phyloP scores from a whole-genome alignment of 371 early-diverging fungal genomes.

The Mortierella sp. region DNA sequence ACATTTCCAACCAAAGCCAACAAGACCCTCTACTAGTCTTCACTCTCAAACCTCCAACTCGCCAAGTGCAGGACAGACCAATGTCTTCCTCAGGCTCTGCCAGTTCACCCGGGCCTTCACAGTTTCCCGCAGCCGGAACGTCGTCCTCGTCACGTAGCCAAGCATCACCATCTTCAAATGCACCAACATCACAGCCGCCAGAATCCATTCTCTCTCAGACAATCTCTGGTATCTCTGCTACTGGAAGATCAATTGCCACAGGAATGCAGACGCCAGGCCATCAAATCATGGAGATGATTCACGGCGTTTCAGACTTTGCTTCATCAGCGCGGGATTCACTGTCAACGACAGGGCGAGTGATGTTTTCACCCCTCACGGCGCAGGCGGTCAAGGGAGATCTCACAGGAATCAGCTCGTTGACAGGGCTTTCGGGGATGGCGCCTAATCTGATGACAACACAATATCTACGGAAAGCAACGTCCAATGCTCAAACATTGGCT shows the following conservation, averaged over 20 bases:
- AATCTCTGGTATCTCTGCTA: slow-evolving; percentile 37
- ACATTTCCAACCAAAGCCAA: too few species aligned
- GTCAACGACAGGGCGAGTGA: slow-evolving; percentile 50
- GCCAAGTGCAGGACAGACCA: slow-evolving; percentile 3
- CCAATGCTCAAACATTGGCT: slow-evolving; percentile 42
- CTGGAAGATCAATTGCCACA: slow-evolving; percentile 40
- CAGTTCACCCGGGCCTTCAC: background rate
- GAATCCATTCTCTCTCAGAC: slow-evolving; percentile 33
- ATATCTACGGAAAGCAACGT: slow-evolving; percentile 39
- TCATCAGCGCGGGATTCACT: slow-evolving; percentile 46
- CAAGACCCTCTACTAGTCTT: too few species aligned
- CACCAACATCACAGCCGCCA: background rate
- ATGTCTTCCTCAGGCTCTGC: background rate
- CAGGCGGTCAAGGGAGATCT: slow-evolving; percentile 56
- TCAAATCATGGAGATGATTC: slow-evolving; percentile 38
- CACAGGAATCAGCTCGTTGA: slow-evolving; percentile 43
- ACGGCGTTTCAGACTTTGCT: slow-evolving; percentile 41
- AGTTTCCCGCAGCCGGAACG: background rate
- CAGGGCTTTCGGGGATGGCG: slow-evolving; percentile 49
- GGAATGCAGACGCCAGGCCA: slow-evolving; percentile 48
- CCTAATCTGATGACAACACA: slow-evolving; percentile 57
- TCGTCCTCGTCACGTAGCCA: too few species aligned
- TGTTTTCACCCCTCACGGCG: slow-evolving; percentile 53
- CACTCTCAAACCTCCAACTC: too few species aligned
- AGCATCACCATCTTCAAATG: background rate